Base-by-base conservation (phyloP, 2,329 filamentous ascomycete genomes). In the Dendryphion nanum region DNA sequence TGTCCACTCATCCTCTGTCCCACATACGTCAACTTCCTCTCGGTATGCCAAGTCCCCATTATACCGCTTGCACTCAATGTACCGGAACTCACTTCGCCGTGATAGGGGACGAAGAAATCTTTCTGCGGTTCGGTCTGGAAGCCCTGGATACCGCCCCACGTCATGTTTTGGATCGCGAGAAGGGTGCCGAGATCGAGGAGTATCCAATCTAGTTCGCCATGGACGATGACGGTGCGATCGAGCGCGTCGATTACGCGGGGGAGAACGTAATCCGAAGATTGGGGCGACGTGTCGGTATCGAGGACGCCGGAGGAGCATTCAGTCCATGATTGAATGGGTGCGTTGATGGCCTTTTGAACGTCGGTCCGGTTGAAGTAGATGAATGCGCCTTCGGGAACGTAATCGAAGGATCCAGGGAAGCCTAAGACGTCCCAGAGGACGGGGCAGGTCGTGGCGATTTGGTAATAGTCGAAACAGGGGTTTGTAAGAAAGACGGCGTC, bases 391-490 rank as follows among this genome's bases (percentile, higher is more conserved):
- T 66, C 70, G 0, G 86, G 84, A 0, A 77, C 53, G 63, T 89
- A 91, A 15, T 64, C 60, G 38, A 81, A 71, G 2, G 75, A 74
- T n/a, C 82, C 81, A 0, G 84, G 82, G 64, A 84, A 83, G 13
- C 80, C 80, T 3, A 90, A 71, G 0, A 85, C 78, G 41, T 89
- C 82, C 75, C 79, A 87, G 2, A 78, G 69, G 3, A 82, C 48
- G 0, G 87, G 87, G 58, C 87, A 93, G 10, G 81, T 85, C 4
- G 79, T 81, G 2, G 78, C 78, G 12, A 91, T 77, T 35, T 85
- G 78, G 66, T 91, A 93, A 8, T 86, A 70, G 59, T 89, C 81
- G 66, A 85, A 94, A 70, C 88, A 93, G 0, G 87, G 87, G 66
- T 93, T 93, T 21, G 79, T 63, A 1, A 69, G 55, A 4, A 71